phyloP scores from a whole-genome alignment of 2,329 filamentous ascomycete species.

The Fusarium poae region DNA sequence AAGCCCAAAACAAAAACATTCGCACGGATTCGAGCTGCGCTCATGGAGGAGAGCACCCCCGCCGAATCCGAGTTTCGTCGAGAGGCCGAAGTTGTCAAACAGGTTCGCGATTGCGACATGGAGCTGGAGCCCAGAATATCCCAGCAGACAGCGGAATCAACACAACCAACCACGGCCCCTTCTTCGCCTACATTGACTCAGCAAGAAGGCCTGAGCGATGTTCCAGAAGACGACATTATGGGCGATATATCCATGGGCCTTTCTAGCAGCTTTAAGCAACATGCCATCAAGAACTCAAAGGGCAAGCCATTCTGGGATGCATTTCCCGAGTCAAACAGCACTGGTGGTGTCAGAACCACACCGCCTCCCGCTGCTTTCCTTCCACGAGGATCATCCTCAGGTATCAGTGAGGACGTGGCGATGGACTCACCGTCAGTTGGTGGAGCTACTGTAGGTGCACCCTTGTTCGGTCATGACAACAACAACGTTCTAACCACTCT shows the following conservation, averaged over 20 bases:
- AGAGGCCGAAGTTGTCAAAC: slow-evolving; percentile 94
- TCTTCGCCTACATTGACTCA: slow-evolving; percentile 78
- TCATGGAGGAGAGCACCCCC: slow-evolving; percentile 88
- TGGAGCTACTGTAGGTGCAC: slow-evolving; percentile 51
- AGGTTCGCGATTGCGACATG: slow-evolving; percentile 90
- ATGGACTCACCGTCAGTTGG: slow-evolving; percentile 75
- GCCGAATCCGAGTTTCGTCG: slow-evolving; percentile 89
- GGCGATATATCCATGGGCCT: slow-evolving; percentile 63
- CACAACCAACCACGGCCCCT: slow-evolving; percentile 68
- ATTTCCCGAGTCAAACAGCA: slow-evolving; percentile 76
- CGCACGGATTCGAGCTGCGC: slow-evolving; percentile 88
- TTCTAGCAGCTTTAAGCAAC: slow-evolving; percentile 80
- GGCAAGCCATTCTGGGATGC: slow-evolving; percentile 80
- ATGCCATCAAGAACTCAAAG: slow-evolving; percentile 78
- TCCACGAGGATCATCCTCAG: slow-evolving; percentile 69
- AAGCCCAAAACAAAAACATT: slow-evolving; percentile 98
- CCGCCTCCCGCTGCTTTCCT: slow-evolving; percentile 76
- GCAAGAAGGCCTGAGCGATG: slow-evolving; percentile 75
- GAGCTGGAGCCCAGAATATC: slow-evolving; percentile 65
- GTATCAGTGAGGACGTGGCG: slow-evolving; percentile 76
- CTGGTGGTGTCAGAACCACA: slow-evolving; percentile 64
- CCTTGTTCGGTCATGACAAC: slow-evolving; percentile 11
- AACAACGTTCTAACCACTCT: slow-evolving; percentile 37
- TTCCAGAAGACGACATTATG: slow-evolving; percentile 78
- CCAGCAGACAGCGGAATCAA: slow-evolving; percentile 58